Evolutionary conservation across 2,329 filamentous ascomycete genomes (phyloP), one percentile per base, ranked within the genome.

Genomic region (Scedosporium apiospermum): DNA sequence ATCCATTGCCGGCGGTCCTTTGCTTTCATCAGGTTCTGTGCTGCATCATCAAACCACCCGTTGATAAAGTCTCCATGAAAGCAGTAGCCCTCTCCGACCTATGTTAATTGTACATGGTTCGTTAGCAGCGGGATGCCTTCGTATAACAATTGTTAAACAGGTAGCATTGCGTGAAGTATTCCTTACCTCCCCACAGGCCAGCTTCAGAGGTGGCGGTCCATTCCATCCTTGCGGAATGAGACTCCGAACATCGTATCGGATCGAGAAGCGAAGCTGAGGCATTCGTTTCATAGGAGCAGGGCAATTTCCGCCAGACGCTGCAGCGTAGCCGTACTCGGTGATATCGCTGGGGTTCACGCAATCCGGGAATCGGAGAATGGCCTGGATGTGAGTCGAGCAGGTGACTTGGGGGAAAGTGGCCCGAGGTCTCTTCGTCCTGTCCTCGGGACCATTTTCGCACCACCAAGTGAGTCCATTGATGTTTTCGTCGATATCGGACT

Each of bases 1-100:
- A 51, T 51, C 27, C 55, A 63, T 10, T 63, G 49, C 18, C 58
- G 46, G 49, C 61, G 61, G 51, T 55, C 51, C 12, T 46, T 61
- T 14, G 62, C 62, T 41, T 61, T 58, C 10, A 63, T 51, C 58
- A 63, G 49, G 23, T 63, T 63, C 46, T 63, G 58, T 6, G 75
- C 75, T 1, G 71, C 73, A 62, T 78, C 76, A 14, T 68, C 67
- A 1, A 74, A 69, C 78, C 78, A 80, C 4, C 73, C 78, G 46
- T 79, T 79, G 68, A 80, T 77, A 60, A 80, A 80, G 65, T 80
- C 78, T 3, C 78, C 77, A 65, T 80, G 78, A 3, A 69, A 71
- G 71, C 75, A 76, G 66, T 71, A 79, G 7, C 51, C 51, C 18
- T 55, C 51, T 23, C 51, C 51, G 7, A 55, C 51, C 51, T 55